A percentile compares a stretch with the other conserved stretches of the same genome.
Conservation (phyloP, 306 rosid species). For the Cicer judaicum region DNA sequence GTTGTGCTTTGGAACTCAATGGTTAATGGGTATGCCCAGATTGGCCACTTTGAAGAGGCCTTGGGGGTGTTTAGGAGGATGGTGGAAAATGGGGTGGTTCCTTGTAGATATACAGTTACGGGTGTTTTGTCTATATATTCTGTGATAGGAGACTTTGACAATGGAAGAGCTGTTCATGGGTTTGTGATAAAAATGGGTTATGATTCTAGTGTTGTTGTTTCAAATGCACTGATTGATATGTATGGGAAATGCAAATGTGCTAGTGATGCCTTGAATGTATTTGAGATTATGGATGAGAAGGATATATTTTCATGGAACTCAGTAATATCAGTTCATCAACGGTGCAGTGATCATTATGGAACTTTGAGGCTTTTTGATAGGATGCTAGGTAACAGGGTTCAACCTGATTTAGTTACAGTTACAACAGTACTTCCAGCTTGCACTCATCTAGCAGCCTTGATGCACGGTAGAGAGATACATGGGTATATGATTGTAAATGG, state of each 20-base stretch:
- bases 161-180: conserved; percentile 73
- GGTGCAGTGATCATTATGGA: conserved; percentile 59
- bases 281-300: conserved; percentile 72
- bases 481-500: conserved; percentile 69
- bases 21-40: conserved; percentile 76
- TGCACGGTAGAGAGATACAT: conserved; percentile 80
- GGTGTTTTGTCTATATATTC: conserved; percentile 76
- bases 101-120: conserved; percentile 64
- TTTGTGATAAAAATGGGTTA: conserved; percentile 69
- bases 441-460: conserved; percentile 76
- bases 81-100: conserved; percentile 59
- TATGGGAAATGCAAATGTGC: conserved; percentile 81
- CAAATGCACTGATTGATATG: conserved; percentile 80
- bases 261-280: conserved; percentile 61
- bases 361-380: conserved; percentile 66
- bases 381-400: conserved; percentile 62
- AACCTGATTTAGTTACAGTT: conserved; percentile 77
- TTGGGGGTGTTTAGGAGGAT: conserved; percentile 67
- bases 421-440: conserved; percentile 75
- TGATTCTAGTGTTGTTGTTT: conserved; percentile 63
- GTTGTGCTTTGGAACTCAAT: conserved; percentile 88
- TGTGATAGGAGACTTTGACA: conserved; percentile 54
- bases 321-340: conserved; percentile 68
- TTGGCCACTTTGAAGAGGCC: conserved; percentile 71
- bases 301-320: conserved; percentile 91